These are phyloP conservation scores for Calonectria pauciramosa DNA, from an alignment of 2,329 filamentous ascomycete species.

Conservation along the genomic window DNA sequence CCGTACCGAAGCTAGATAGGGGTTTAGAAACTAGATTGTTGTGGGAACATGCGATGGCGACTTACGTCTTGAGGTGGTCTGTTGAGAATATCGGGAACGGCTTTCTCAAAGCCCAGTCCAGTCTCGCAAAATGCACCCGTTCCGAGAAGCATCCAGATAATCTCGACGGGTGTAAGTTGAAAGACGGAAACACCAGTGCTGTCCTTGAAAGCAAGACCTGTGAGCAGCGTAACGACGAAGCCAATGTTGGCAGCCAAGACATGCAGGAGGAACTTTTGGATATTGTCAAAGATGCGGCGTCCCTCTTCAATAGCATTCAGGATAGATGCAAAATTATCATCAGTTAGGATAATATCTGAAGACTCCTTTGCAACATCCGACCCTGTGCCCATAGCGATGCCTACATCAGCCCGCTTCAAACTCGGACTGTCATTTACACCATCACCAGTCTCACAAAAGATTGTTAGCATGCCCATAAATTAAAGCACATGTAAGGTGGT, in stretches of 20 bases:
- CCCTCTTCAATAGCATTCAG: slow-evolving; percentile 71
- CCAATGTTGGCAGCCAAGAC: slow-evolving; percentile 76
- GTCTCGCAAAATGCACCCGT: slow-evolving; percentile 79
- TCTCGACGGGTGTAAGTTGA: slow-evolving; percentile 77
- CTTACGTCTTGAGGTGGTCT: slow-evolving; percentile 65
- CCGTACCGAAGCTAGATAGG: slow-evolving; percentile 56
- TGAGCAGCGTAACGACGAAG: slow-evolving; percentile 74
- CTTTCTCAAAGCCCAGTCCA: slow-evolving; percentile 78
- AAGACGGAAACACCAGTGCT: slow-evolving; percentile 75
- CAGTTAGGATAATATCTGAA: slow-evolving; percentile 74
- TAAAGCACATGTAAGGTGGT: background rate
- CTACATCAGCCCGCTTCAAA: slow-evolving; percentile 76
- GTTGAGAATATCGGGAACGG: slow-evolving; percentile 75
- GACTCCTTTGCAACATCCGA: slow-evolving; percentile 78
- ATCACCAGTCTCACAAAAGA: slow-evolving; percentile 65
- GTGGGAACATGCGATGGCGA: background rate
- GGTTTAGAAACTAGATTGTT: background rate
- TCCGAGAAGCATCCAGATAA: slow-evolving; percentile 82
- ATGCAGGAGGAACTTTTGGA: slow-evolving; percentile 78
- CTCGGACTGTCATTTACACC: slow-evolving; percentile 79
- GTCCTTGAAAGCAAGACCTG: slow-evolving; percentile 79
- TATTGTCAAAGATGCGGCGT: slow-evolving; percentile 77
- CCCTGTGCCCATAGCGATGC: slow-evolving; percentile 79
- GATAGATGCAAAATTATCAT: slow-evolving; percentile 73
- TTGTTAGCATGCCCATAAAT: background rate